Percentiles rank a stretch among this genome's conserved stretches.
phyloP scores from a whole-genome alignment of 163 green algal genomes.

The Volvox carteri region DNA sequence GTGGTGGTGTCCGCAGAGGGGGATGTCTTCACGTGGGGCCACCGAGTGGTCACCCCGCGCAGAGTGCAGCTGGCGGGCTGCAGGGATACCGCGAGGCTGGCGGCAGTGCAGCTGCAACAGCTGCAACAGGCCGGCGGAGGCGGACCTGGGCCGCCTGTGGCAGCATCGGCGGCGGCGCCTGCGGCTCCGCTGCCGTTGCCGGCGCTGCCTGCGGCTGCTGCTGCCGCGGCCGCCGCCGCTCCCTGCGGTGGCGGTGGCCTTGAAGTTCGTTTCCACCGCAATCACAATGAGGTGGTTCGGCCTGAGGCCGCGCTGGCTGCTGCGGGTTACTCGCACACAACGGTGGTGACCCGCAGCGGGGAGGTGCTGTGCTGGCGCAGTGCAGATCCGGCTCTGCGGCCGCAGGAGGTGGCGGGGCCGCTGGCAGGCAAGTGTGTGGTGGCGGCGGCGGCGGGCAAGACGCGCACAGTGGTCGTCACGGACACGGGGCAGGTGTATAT shows the following conservation, averaged over 20 bases:
- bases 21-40: constrained; percentile 90
- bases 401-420: constrained; percentile 73
- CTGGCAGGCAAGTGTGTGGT: constrained; percentile 80
- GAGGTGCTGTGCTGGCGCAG: constrained; percentile 84
- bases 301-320: constrained; percentile 77
- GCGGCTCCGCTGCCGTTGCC: neutral
- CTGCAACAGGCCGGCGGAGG: neutral
- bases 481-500: constrained; percentile 85
- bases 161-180: neutral
- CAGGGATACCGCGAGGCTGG: constrained; percentile 49
- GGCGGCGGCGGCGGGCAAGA: constrained; percentile 86
- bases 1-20: constrained; percentile 83
- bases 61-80: constrained; percentile 77
- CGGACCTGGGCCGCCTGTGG: neutral
- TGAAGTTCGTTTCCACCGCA: constrained; percentile 81
- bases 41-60: constrained; percentile 78
- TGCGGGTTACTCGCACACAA: constrained; percentile 83
- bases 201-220: neutral
- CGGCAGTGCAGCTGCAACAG: constrained; percentile 15
- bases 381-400: constrained; percentile 72
- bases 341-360: constrained; percentile 73
- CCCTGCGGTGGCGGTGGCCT: neutral
- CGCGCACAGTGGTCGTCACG: constrained; percentile 86
- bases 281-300: constrained; percentile 75
- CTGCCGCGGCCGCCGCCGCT: neutral